Percentiles rank a stretch among this genome's conserved stretches.
These are phyloP conservation scores for Xylaria grammica DNA, from an alignment of 495 filamentous ascomycete genomes.

Conservation along the genomic window DNA sequence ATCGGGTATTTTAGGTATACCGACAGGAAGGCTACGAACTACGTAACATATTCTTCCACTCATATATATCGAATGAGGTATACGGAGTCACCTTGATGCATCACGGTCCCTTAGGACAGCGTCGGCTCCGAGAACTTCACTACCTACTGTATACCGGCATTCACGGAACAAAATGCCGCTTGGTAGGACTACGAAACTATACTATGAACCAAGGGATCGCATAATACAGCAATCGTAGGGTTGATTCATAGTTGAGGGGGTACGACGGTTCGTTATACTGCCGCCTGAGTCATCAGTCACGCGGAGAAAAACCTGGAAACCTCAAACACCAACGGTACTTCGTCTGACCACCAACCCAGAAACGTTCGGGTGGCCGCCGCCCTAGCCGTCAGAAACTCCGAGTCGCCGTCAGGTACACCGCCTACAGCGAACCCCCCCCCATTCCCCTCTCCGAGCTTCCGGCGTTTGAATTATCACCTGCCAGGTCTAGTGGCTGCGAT, in stretches of 20 bases:
- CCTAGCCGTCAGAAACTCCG: neutral
- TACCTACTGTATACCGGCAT: neutral
- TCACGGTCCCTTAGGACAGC: neutral
- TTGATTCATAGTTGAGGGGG: neutral
- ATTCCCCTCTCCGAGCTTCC: conserved; percentile 1
- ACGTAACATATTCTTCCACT: neutral
- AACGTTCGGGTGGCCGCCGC: neutral
- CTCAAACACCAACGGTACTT: conserved; percentile 11
- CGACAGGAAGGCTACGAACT: neutral
- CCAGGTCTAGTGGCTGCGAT: conserved; percentile 11
- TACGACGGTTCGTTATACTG: conserved; percentile 4
- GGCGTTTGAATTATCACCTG: conserved; percentile 1
- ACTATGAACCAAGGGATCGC: too few relatives aligned
- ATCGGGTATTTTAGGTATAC: too few relatives aligned
- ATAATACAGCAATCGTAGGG: too few relatives aligned
- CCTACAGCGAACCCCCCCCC: neutral
- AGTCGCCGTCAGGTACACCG: conserved; percentile 3
- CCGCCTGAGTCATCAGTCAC: neutral
- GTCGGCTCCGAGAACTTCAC: neutral
- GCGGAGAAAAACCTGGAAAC: neutral
- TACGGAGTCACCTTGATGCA: neutral
- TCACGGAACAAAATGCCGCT: neutral
- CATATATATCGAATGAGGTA: neutral
- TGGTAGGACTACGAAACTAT: neutral
- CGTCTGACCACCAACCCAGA: conserved; percentile 16